Base-by-base conservation (phyloP, 192 early-diverging fungal species). In the Podila epigama region DNA sequence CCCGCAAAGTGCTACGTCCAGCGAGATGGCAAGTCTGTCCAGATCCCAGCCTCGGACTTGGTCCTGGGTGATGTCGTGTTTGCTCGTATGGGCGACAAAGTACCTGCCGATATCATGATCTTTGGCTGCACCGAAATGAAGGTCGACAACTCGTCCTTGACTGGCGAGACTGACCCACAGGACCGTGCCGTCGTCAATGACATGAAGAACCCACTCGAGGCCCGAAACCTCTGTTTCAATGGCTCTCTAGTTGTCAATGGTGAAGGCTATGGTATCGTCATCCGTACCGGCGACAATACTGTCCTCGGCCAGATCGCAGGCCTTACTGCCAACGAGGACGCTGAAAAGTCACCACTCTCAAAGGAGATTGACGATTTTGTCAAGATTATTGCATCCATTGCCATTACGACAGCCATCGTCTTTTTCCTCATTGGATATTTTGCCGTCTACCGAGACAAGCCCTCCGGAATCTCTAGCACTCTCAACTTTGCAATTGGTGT, bases 121-220 rank as follows among this genome's bases (percentile, higher is more conserved):
- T 94, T 92, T 79, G 65, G 85, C 35, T 84, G 88, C 60, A 90
- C 85, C 22, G 97, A 98, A 44, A 82, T 97, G 60, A 98, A 98
- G 81, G 95, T 97, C 35, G 97, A 98, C 86, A 97, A 97, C 85
- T 97, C 96, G 7, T 96, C 94, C 12, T 78, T 98, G 36, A 98
- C 97, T 2, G 97, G 97, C 60, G 97, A 98, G 83, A 89, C 94
- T 2, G 97, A 97, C 59, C 94, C 97, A 15, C 97, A 98, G 79
- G 92, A 94, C 72, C 90, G 97, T 36, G 65, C 32, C 3, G 27
- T 81, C 0, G 66, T 68, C 4, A 97, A 95, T 80, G 83, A 75
- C 1, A 84, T 89, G 39, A 81, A 88, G 68, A 98, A 90, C 78
- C 94, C 93, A 32, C 88, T 98, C 42, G 96, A 98, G 69, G 96